Percentiles rank a stretch among this genome's conserved stretches.
Conservation (phyloP, 2,329 filamentous ascomycete genomes). For the Microsporum ferrugineum region DNA sequence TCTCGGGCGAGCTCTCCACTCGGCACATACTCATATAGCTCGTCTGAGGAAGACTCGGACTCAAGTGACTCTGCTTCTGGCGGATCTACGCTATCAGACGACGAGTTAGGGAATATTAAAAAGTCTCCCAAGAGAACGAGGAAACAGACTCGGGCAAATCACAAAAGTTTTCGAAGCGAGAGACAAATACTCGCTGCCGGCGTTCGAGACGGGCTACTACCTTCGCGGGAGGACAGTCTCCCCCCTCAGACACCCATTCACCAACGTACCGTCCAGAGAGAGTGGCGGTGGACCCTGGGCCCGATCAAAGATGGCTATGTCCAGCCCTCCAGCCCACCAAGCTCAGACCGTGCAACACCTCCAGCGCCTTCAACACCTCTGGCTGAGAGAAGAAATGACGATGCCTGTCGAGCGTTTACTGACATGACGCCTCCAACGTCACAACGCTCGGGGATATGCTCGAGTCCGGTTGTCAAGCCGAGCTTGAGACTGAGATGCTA, state of each 20-base stretch:
- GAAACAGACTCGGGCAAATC: slow-evolving; percentile 8
- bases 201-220: slow-evolving; percentile 27
- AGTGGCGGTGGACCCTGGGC: slow-evolving; percentile 49
- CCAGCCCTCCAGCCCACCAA: slow-evolving; percentile 4
- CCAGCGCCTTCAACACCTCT: background rate
- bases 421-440: background rate
- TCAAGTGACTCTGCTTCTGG: slow-evolving; percentile 22
- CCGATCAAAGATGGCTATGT: slow-evolving; percentile 25
- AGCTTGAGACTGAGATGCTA: background rate
- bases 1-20: slow-evolving; percentile 14
- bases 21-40: slow-evolving; percentile 16
- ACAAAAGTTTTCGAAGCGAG: slow-evolving; percentile 8
- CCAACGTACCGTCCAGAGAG: slow-evolving; percentile 42
- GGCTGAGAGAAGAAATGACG: background rate
- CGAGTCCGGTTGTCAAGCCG: background rate
- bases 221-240: slow-evolving; percentile 23
- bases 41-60: slow-evolving; percentile 18
- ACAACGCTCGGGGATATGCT: background rate
- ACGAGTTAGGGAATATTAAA: slow-evolving; percentile 18
- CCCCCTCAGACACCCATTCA: slow-evolving; percentile 39
- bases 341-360: background rate
- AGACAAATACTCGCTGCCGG: slow-evolving; percentile 32
- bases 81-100: slow-evolving; percentile 23
- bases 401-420: background rate
- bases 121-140: slow-evolving; percentile 10